These are phyloP conservation scores for Gypsophila paniculata DNA, from an alignment of 179 eudicot species.

Conservation along the genomic window DNA sequence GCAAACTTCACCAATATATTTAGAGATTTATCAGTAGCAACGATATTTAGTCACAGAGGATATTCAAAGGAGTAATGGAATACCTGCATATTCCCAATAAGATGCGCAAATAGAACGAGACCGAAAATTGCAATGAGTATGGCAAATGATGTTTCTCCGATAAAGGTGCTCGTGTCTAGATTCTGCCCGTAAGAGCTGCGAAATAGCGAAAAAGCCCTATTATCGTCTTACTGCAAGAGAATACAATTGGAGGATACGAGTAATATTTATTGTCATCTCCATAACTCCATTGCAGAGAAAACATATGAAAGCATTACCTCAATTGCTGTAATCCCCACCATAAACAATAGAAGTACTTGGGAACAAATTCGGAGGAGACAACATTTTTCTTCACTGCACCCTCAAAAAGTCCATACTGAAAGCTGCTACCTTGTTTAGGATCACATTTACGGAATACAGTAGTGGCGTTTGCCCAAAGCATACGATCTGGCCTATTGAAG, in stretches of 20 bases:
- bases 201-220: background rate
- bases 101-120: slow-evolving; percentile 85
- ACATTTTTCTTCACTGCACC: slow-evolving; percentile 63
- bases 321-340: slow-evolving; percentile 82
- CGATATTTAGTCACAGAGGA: background rate
- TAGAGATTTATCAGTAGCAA: background rate
- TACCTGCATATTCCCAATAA: slow-evolving; percentile 99
- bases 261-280: background rate
- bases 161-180: slow-evolving; percentile 71
- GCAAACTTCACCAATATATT: background rate
- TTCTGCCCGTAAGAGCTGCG: slow-evolving; percentile 90
- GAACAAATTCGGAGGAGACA: slow-evolving; percentile 59
- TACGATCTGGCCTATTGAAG: slow-evolving; percentile 27
- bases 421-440: slow-evolving; percentile 35
- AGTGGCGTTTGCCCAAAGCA: slow-evolving; percentile 57
- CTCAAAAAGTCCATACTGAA: slow-evolving; percentile 61
- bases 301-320: slow-evolving; percentile 3
- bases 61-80: background rate
- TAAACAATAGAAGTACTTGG: slow-evolving; percentile 72
- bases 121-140: slow-evolving; percentile 91
- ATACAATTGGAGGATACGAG: background rate
- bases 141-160: slow-evolving; percentile 86
- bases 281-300: too few species aligned
- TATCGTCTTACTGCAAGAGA: background rate
- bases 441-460: slow-evolving; percentile 56